Conservation (phyloP, 2,329 filamentous ascomycete species). For the Fusarium pseudonygamai region DNA sequence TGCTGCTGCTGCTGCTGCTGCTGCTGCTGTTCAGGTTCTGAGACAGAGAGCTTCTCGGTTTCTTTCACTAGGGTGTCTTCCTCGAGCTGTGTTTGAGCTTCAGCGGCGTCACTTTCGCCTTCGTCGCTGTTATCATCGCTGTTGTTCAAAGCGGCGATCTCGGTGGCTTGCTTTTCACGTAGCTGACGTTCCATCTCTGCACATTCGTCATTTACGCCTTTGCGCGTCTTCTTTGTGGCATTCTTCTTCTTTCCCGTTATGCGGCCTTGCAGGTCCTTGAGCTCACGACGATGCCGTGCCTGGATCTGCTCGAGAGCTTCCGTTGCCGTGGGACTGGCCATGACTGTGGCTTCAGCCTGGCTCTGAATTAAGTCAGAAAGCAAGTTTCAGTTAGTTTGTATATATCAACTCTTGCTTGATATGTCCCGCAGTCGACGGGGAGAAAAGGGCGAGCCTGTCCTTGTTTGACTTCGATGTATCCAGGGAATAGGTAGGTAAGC, state of each 20-base stretch:
- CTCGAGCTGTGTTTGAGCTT: not conserved
- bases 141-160: slow-evolving; percentile 58
- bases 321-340: slow-evolving; percentile 39
- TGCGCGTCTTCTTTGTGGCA: slow-evolving; percentile 86
- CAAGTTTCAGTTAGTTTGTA: not conserved
- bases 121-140: slow-evolving; percentile 30
- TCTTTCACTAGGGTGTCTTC: slow-evolving; percentile 32
- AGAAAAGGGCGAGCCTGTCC: not conserved
- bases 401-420: not conserved
- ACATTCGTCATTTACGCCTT: slow-evolving; percentile 80
- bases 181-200: slow-evolving; percentile 73
- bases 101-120: slow-evolving; percentile 9
- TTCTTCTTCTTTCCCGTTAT: slow-evolving; percentile 97
- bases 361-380: not conserved
- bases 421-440: not conserved
- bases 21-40: slow-evolving; percentile 9
- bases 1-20: slow-evolving; percentile 32
- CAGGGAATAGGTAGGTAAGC: not conserved
- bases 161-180: slow-evolving; percentile 72
- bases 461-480: not conserved
- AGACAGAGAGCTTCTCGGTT: slow-evolving; percentile 37
- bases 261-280: slow-evolving; percentile 83
- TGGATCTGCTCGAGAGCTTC: slow-evolving; percentile 79
- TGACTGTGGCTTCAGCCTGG: slow-evolving; percentile 8
- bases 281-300: slow-evolving; percentile 85